A percentile compares a stretch with the other conserved stretches of the same genome.
Conservation (phyloP, 257 asterid genomes). For the Capsicum chinense region DNA sequence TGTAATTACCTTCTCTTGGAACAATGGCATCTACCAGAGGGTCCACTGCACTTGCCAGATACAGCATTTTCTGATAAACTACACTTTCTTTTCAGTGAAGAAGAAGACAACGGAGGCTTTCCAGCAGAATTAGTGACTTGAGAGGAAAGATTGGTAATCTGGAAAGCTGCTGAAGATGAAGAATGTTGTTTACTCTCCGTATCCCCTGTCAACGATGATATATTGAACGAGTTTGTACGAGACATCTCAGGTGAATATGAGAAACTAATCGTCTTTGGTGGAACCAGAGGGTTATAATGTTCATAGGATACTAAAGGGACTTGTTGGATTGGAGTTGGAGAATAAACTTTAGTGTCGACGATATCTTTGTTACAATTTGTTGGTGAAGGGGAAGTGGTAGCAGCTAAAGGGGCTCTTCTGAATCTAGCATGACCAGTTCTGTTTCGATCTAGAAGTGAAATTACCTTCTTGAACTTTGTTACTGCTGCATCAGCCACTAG, state of each 20-base stretch:
- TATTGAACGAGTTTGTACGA: slow-evolving; percentile 50
- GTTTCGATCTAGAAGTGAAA: slow-evolving; percentile 66
- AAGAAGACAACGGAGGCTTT: slow-evolving; percentile 78
- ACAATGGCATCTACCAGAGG: slow-evolving; percentile 83
- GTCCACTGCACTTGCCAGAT: slow-evolving; percentile 82
- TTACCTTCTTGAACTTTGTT: slow-evolving; percentile 58
- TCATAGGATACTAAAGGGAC: slow-evolving; percentile 41
- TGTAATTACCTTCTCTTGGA: slow-evolving; percentile 71
- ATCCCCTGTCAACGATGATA: slow-evolving; percentile 65
- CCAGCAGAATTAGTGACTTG: slow-evolving; percentile 61
- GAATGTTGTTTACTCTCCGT: slow-evolving; percentile 46
- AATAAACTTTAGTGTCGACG: slow-evolving; percentile 49
- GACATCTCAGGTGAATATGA: slow-evolving; percentile 58
- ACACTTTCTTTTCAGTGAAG: slow-evolving; percentile 72
- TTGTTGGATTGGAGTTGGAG: slow-evolving; percentile 92
- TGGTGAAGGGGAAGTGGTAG: slow-evolving; percentile 30
- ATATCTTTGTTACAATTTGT: slow-evolving; percentile 25
- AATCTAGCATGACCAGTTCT: slow-evolving; percentile 95
- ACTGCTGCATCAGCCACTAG: slow-evolving; percentile 71
- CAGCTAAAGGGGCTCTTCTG: slow-evolving; percentile 62
- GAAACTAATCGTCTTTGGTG: slow-evolving; percentile 66
- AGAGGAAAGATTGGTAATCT: slow-evolving; percentile 50
- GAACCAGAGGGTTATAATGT: slow-evolving; percentile 27
- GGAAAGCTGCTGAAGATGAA: slow-evolving; percentile 53
- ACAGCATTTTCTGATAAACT: slow-evolving; percentile 60